Conservation (phyloP, 176 grass and related monocot species). For the Rhynchospora pubera region DNA sequence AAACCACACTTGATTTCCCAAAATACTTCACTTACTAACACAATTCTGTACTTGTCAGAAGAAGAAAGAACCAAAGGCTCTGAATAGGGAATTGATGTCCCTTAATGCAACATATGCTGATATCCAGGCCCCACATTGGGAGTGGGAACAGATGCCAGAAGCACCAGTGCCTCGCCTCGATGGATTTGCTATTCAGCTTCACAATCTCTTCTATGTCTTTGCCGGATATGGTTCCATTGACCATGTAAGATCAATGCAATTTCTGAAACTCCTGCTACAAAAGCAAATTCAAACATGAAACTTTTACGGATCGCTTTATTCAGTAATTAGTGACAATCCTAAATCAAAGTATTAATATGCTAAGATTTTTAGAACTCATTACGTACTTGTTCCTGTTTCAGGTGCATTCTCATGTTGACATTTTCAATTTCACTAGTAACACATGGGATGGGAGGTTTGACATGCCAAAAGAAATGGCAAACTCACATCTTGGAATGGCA, state of each 20-base stretch:
- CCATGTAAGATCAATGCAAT: slow-evolving; percentile 34
- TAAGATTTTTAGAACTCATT: slow-evolving; percentile 1
- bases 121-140: slow-evolving; percentile 45
- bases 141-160: slow-evolving; percentile 69
- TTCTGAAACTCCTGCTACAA: background rate
- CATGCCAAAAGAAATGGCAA: slow-evolving; percentile 75
- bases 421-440: slow-evolving; percentile 76
- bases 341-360: background rate
- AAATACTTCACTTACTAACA: background rate
- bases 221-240: slow-evolving; percentile 73
- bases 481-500: slow-evolving; percentile 75
- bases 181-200: slow-evolving; percentile 60
- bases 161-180: slow-evolving; percentile 78
- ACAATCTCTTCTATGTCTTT: slow-evolving; percentile 64
- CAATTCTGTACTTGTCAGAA: background rate
- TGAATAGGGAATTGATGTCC: background rate
- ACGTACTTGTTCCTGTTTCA: slow-evolving; percentile 27
- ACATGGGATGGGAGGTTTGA: slow-evolving; percentile 60
- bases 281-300: background rate
- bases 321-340: background rate
- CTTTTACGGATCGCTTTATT: background rate
- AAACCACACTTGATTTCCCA: background rate
- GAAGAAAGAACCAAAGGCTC: slow-evolving; percentile 23
- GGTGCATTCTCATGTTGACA: slow-evolving; percentile 91
- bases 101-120: slow-evolving; percentile 74